Conservation (phyloP, 495 filamentous ascomycete genomes). For the Cryomyces minteri region DNA sequence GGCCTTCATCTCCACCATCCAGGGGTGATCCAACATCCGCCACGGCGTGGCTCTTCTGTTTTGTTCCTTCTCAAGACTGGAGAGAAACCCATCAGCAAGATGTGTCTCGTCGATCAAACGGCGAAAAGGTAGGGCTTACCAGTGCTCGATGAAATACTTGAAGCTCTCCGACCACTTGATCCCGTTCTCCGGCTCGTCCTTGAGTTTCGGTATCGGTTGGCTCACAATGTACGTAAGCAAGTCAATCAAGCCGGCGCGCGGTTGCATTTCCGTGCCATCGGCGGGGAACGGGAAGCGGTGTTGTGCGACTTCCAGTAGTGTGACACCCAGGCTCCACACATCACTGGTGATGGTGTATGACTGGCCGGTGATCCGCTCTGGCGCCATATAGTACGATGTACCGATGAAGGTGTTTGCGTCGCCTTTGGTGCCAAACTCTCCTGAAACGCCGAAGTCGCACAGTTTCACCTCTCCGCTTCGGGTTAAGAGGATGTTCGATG, state of each 20-base stretch:
- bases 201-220: constrained; percentile 87
- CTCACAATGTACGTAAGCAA: constrained; percentile 92
- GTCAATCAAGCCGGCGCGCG: constrained; percentile 78
- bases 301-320: constrained; percentile 90
- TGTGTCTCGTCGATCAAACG: background rate
- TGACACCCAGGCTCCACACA: constrained; percentile 94
- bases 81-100: constrained; percentile 9
- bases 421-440: constrained; percentile 95
- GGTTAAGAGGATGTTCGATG: constrained; percentile 88
- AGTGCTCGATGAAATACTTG: constrained; percentile 98
- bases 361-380: constrained; percentile 91
- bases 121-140: constrained; percentile 42
- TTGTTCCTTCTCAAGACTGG: constrained; percentile 84
- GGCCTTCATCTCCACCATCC: constrained; percentile 87
- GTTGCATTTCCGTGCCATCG: constrained; percentile 82
- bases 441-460: constrained; percentile 94
- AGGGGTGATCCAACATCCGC: constrained; percentile 98
- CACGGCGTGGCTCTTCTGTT: constrained; percentile 76
- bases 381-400: constrained; percentile 98
- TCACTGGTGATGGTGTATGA: constrained; percentile 97
- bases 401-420: constrained; percentile 99
- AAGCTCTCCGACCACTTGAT: constrained; percentile 92
- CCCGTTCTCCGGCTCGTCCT: constrained; percentile 65
- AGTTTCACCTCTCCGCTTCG: constrained; percentile 88
- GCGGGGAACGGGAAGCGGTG: constrained; percentile 96